phyloP scores from a whole-genome alignment of 495 filamentous ascomycete species.

The Penicillium malachiteum region DNA sequence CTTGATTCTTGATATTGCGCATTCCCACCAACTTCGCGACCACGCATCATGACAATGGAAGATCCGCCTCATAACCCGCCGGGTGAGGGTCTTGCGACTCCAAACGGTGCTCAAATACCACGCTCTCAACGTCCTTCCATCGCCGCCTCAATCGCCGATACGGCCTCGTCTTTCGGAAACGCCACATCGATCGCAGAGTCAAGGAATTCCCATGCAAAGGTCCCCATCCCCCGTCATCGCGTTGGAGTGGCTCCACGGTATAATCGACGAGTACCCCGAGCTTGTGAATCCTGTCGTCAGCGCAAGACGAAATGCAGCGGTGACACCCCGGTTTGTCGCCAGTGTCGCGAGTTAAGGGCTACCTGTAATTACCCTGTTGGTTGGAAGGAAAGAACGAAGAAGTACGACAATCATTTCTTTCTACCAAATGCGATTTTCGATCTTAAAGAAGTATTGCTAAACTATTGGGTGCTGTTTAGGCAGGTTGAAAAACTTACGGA shows the following conservation, averaged over 20 bases:
- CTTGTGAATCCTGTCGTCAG: conserved; percentile 72
- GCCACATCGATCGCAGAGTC: conserved; percentile 2
- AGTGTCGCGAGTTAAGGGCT: conserved; percentile 54
- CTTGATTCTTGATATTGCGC: background rate
- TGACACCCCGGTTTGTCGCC: conserved; percentile 55
- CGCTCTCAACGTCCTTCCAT: background rate
- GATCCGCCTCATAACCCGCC: conserved; percentile 6
- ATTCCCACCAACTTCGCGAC: background rate
- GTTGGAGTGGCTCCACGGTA: conserved; percentile 32
- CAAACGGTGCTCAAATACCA: background rate
- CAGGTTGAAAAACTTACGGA: conserved; percentile 44
- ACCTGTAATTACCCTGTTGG: conserved; percentile 55
- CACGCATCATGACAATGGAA: conserved; percentile 22
- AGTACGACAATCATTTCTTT: conserved; percentile 32
- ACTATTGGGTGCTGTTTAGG: conserved; percentile 16
- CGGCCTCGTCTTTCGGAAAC: conserved; percentile 2
- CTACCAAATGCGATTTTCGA: background rate
- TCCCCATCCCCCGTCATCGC: conserved; percentile 49
- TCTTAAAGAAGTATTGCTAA: conserved; percentile 6
- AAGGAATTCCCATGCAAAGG: conserved; percentile 34
- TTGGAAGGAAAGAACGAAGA: conserved; percentile 58
- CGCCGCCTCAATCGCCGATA: conserved; percentile 9
- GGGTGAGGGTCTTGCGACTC: background rate
- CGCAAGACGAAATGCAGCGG: conserved; percentile 66
- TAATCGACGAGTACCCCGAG: conserved; percentile 48